A percentile compares a stretch with the other conserved stretches of the same genome.
phyloP scores from a whole-genome alignment of 805 yeast genomes.

The Candida incommunis region DNA sequence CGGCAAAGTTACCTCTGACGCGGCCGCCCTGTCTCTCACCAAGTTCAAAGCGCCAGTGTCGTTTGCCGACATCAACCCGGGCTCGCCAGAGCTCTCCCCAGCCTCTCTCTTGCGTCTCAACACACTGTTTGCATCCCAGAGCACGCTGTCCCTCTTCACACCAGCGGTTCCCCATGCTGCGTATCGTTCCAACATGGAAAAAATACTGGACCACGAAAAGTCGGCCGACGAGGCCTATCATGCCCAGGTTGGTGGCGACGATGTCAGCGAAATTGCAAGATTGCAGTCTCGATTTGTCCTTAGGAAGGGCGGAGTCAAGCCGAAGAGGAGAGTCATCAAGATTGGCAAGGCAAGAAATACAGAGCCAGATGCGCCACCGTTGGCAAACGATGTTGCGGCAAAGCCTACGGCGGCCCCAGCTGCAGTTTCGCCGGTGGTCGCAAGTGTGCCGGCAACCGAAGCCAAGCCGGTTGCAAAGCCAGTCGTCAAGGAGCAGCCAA shows the following conservation, averaged over 20 bases:
- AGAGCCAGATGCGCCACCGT: neutral
- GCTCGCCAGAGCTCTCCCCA: slow-evolving; percentile 45
- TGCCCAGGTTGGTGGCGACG: slow-evolving; percentile 5
- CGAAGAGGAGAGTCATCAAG: slow-evolving; percentile 31
- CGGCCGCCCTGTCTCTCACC: neutral
- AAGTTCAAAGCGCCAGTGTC: slow-evolving; percentile 30
- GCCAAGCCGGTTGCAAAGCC: too few relatives aligned
- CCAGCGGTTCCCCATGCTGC: slow-evolving; percentile 41
- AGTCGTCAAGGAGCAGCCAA: too few relatives aligned
- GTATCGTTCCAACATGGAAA: slow-evolving; percentile 33
- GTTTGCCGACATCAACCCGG: slow-evolving; percentile 38
- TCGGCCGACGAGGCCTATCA: slow-evolving; percentile 13
- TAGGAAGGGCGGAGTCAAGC: slow-evolving; percentile 21
- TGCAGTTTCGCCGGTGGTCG: neutral
- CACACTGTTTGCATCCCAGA: slow-evolving; percentile 55
- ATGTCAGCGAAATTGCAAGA: slow-evolving; percentile 22
- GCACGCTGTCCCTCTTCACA: slow-evolving; percentile 53
- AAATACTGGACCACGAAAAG: neutral
- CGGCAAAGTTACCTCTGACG: neutral
- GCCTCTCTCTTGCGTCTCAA: slow-evolving; percentile 51
- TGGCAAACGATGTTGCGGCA: neutral
- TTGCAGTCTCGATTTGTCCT: slow-evolving; percentile 15
- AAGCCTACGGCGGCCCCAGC: slow-evolving; percentile 1
- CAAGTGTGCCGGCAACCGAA: neutral
- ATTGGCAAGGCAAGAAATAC: slow-evolving; percentile 12